These are phyloP conservation scores for Aspergillus pseudoglaucus DNA, from an alignment of 2,329 filamentous ascomycete genomes.

Conservation along the genomic window DNA sequence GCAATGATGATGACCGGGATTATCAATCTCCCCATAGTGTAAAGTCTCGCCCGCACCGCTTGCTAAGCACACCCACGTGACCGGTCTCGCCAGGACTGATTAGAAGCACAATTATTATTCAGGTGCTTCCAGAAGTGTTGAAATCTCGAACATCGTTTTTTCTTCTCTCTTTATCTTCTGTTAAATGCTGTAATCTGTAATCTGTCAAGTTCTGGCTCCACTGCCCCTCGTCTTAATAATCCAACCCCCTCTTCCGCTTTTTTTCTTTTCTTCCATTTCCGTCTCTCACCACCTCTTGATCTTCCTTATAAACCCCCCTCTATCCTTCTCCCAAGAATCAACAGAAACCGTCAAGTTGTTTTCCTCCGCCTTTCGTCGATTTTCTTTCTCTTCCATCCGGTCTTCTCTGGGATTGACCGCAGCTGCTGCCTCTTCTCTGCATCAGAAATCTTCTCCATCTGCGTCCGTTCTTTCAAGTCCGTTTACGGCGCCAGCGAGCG, in stretches of 20 bases:
- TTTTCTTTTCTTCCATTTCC: conserved; percentile 14
- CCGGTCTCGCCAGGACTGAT: conserved; percentile 1
- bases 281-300: conserved; percentile 7
- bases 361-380: conserved; percentile 70
- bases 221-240: neutral
- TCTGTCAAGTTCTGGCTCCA: neutral
- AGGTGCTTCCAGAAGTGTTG: too few species aligned
- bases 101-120: neutral
- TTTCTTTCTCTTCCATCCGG: conserved; percentile 56
- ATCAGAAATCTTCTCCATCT: conserved; percentile 49
- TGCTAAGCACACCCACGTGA: conserved; percentile 3
- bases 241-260: conserved; percentile 11
- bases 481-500: conserved; percentile 34
- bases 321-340: conserved; percentile 1
- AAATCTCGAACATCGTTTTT: too few species aligned
- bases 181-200: too few species aligned
- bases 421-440: conserved; percentile 63
- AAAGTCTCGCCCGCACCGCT: neutral
- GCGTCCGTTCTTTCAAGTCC: conserved; percentile 28
- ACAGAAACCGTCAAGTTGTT: conserved; percentile 74
- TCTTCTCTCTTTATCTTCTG: too few species aligned
- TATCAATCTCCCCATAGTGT: too few species aligned
- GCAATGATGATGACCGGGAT: too few species aligned
- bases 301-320: conserved; percentile 8
- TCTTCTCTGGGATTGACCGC: conserved; percentile 67